phyloP scores from a whole-genome alignment of 345 rosid genomes.

The Eucalyptus decipiens region DNA sequence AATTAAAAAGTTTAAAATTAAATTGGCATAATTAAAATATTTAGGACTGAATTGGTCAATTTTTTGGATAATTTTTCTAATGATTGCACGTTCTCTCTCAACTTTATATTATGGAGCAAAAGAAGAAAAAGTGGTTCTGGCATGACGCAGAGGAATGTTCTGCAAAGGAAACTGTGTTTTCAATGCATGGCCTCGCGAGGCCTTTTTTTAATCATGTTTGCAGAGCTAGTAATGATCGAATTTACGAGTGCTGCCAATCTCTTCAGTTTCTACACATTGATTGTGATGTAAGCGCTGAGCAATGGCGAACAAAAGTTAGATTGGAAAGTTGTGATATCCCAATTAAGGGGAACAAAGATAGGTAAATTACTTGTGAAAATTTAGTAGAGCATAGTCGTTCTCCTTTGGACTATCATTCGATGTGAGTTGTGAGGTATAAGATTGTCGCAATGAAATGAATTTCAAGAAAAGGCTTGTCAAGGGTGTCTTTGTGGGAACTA shows the following conservation, averaged over 20 bases:
- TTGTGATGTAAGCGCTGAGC: not conserved
- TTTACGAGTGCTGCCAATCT: not conserved
- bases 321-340: not conserved
- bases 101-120: not conserved
- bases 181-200: not conserved
- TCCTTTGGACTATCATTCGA: not conserved
- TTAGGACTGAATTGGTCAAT: rapidly evolving
- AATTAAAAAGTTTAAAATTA: too few species aligned
- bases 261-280: not conserved
- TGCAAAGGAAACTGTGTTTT: not conserved
- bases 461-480: not conserved
- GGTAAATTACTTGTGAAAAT: not conserved
- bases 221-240: not conserved
- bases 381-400: not conserved
- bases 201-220: not conserved
- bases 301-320: not conserved
- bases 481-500: not conserved
- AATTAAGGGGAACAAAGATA: not conserved
- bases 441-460: not conserved
- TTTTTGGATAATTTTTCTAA: too few species aligned
- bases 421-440: not conserved
- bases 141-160: not conserved
- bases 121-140: not conserved
- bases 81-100: not conserved
- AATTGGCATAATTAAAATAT: too few species aligned